Evolutionary conservation across 176 grass and related monocot genomes (phyloP), one percentile per base, ranked within the genome.

Genomic region (Paspalum vaginatum): DNA sequence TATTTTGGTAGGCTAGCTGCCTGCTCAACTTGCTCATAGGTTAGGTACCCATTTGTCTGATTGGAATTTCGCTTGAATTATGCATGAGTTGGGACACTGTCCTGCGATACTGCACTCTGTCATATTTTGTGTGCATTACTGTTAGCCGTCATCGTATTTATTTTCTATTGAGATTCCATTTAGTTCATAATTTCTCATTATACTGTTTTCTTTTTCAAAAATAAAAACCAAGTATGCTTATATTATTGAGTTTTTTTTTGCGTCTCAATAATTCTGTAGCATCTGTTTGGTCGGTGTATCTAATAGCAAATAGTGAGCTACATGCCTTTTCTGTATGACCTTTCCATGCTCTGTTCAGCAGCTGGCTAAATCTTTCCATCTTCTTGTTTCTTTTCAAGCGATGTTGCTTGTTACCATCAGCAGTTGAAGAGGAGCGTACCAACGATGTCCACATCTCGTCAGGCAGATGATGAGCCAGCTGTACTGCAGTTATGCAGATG

Each of bases 401-500:
- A 85, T 85, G 83, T 32, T 89, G 66, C 78, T 78, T 78, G 73
- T 61, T 85, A n/a, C 68, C 53, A 79, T 43, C 64, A 74, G 40
- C 70, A 88, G 90, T 76, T 91, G 65, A 85, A 55, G 48, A 40
- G 72, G 51, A 12, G 20, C 52, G 70, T 57, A 78, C 43, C n/a
- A 50, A 70, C 53, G 55, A 95, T 91, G 90, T 56, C 84, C 49
- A 43, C 46, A 39, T 75, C 77, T 76, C 68, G 25, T 76, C 88
- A 91, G 81, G 37, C 70, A 62, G 92, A 87, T 65, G 92, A 84
- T 68, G 92, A 88, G 65, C 88, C 90, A 72, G 81, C 66, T 56
- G 84, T 92, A 45, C 81, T 98, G 57, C 92, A 91, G 79, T 82
- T 98, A 79, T 85, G 82, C 69, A 93, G 81, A 65, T 98, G 96